Base-by-base conservation (phyloP, 306 rosid genomes). In the Dicorynia guianensis region DNA sequence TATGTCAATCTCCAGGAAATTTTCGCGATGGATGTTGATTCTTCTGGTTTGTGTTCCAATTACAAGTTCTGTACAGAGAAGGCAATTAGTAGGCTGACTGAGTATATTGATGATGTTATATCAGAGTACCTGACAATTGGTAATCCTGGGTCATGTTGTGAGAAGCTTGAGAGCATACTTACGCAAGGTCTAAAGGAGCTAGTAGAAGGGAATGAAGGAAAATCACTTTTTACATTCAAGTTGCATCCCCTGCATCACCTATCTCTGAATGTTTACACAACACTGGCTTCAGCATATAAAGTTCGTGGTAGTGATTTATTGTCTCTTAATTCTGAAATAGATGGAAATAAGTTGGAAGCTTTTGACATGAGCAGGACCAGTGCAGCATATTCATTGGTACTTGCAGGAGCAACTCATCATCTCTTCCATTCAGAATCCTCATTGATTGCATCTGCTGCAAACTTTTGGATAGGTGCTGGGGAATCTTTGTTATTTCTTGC, bases 221-320 rank as follows among this genome's bases (percentile, higher is more conserved):
- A 63, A 58, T 36, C 79, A 36, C 67, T 48, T 54, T 46, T n/a
- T 12, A 81, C 54, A 71, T 75, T 85, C 44, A 75, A 69, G 85
- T 74, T 93, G 92, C 84, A 80, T 62, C 96, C 93, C 70, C 81
- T 87, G 46, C 84, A 91, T 70, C 76, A 87, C 77, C 90, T 86
- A 11, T 91, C 90, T 40, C 71, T 93, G 42, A 86, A 83, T 62
- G 89, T 85, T 0, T 93, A 87, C 78, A 89, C 97, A 18, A 78
- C 88, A 60, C 87, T 93, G 35, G 84, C 93, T 78, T 93, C 97
- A 4, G 92, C 86, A 6, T 93, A 91, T 79, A 86, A 76, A 79
- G 88, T 86, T 66, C 80, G 79, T 42, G 84, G 87, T 11, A 38
- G 73, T 79, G 85, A 87, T 74, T 65, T 82, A 44, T 68, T 72